phyloP scores from a whole-genome alignment of 2,329 filamentous ascomycete genomes.

The Fusarium udum region DNA sequence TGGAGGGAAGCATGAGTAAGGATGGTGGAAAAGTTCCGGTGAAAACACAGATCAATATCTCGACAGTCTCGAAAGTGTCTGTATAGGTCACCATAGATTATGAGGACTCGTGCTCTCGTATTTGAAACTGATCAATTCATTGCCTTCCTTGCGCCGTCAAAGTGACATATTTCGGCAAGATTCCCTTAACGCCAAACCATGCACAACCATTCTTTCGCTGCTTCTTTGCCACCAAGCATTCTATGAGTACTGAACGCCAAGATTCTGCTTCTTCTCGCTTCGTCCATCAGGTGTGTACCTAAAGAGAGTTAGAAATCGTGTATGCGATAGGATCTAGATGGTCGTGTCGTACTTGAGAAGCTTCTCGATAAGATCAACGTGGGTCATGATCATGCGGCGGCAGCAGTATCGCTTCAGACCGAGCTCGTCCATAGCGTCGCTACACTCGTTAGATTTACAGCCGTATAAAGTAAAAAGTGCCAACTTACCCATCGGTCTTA shows the following conservation, averaged over 20 bases:
- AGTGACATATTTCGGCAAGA: constrained; percentile 39
- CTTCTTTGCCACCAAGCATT: constrained; percentile 8
- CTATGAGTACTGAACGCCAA: constrained; percentile 49
- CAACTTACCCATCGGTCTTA: constrained; percentile 75
- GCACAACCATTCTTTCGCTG: constrained; percentile 34
- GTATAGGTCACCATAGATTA: constrained; percentile 14
- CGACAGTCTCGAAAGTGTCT: constrained; percentile 3
- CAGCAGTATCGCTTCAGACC: constrained; percentile 97
- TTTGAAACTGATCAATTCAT: constrained; percentile 35
- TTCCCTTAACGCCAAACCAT: constrained; percentile 49
- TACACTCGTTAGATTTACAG: constrained; percentile 52
- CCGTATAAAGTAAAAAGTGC: neutral
- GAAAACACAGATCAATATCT: neutral
- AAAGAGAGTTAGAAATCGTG: constrained; percentile 19
- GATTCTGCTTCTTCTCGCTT: constrained; percentile 66
- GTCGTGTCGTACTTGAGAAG: constrained; percentile 78
- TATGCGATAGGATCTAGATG: neutral
- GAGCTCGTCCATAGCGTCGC: constrained; percentile 95
- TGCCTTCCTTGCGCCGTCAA: constrained; percentile 44
- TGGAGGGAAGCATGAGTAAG: neutral
- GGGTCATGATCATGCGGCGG: constrained; percentile 99
- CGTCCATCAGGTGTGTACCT: constrained; percentile 71
- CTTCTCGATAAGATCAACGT: constrained; percentile 99
- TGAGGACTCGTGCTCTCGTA: constrained; percentile 19
- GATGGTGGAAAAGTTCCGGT: neutral